Evolutionary conservation across 176 grass and related monocot species (phyloP).

Genomic region (Saccharum spontaneum): DNA sequence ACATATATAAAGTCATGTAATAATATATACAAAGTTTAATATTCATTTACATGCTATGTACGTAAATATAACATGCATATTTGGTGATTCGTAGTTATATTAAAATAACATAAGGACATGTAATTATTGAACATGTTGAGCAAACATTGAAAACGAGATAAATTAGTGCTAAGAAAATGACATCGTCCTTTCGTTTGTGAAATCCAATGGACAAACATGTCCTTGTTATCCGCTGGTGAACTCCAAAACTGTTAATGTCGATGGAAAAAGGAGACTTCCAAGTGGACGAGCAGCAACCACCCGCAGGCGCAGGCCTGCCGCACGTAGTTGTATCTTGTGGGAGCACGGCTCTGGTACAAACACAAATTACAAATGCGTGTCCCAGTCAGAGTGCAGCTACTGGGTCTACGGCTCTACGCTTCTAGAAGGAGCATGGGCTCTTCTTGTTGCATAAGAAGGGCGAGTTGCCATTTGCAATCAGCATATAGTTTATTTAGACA

Average conservation of each 20-base stretch:
- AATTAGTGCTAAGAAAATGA: neutral
- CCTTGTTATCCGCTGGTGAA: neutral
- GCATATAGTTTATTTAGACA: neutral
- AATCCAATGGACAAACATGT: neutral
- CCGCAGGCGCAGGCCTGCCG: neutral
- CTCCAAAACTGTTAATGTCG: neutral
- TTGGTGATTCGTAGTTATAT: no score
- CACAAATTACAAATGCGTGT: neutral
- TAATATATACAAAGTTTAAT: no score
- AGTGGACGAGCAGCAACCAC: neutral
- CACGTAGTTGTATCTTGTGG: neutral
- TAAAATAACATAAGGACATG: no score
- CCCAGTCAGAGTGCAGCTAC: neutral
- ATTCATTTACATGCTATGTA: no score
- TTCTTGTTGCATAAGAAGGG: neutral
- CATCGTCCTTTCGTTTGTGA: neutral
- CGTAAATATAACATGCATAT: no score
- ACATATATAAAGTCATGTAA: no score
- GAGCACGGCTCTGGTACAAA: neutral
- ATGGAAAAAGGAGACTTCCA: neutral
- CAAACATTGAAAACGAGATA: no score
- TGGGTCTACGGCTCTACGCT: neutral
- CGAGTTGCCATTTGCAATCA: neutral
- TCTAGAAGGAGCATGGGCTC: conserved; percentile 3
- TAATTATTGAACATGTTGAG: no score